Evolutionary conservation across 1,139 yeast species (phyloP).

Genomic region (Scheffersomyces parashehatae): DNA sequence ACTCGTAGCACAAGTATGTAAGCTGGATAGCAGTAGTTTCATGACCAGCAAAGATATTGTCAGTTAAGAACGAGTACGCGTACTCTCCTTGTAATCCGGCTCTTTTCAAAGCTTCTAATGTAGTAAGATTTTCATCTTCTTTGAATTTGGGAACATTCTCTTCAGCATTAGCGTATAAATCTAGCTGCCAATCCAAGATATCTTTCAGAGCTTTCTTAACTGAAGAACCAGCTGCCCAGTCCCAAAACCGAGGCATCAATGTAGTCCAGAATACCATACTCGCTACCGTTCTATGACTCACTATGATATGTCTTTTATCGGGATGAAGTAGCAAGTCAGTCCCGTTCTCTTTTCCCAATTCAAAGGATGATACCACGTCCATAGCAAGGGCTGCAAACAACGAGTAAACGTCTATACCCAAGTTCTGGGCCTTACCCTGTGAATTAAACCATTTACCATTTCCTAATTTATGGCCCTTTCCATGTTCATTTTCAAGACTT

Average conservation of each 20-base stretch:
- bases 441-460: constrained; percentile 34
- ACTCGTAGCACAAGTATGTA: constrained; percentile 59
- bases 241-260: constrained; percentile 55
- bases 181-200: constrained; percentile 54
- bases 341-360: constrained; percentile 53
- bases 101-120: constrained; percentile 36
- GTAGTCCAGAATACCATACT: constrained; percentile 75
- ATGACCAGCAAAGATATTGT: constrained; percentile 64
- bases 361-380: constrained; percentile 67
- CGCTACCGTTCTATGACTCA: constrained; percentile 54
- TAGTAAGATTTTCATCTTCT: constrained; percentile 25
- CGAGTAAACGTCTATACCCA: constrained; percentile 57
- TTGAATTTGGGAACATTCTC: constrained; percentile 23
- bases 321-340: constrained; percentile 41
- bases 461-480: constrained; percentile 26
- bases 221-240: constrained; percentile 45
- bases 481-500: constrained; percentile 33
- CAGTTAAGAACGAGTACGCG: constrained; percentile 44
- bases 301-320: constrained; percentile 43
- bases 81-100: constrained; percentile 31
- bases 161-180: constrained; percentile 42
- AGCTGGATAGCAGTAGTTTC: constrained; percentile 74
- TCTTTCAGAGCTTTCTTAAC: constrained; percentile 38
- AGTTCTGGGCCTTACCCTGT: constrained; percentile 17
- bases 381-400: constrained; percentile 70